Base-by-base conservation (phyloP, 1,139 yeast species). In the Kodamaea derodonti region DNA sequence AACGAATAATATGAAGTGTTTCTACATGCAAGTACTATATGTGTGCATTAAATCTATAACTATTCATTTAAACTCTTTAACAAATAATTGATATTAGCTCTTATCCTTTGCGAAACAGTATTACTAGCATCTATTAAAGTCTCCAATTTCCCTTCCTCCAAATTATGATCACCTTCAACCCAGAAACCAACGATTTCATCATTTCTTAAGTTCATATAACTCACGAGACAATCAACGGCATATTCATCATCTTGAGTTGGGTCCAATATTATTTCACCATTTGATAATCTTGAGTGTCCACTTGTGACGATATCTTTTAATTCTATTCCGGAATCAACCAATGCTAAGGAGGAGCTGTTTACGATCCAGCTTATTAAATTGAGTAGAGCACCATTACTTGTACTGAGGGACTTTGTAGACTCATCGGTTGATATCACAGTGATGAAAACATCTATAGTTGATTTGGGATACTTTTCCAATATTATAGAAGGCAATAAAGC, bases 301-400 rank as follows among this genome's bases (percentile, higher is more conserved):
- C 88, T 78, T 4, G 90, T 75, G 2, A 88, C 88, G 35, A 90
- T 62, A 53, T 88, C 95, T 38, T 75, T 66, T 17, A 87, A 58
- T 48, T 87, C 94, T 27, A 90, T 80, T 4, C 87, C 88, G 0
- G 96, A 82, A 56, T 90, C 94, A 1, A 84, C 80, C 41, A 90
- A 58, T 0, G 96, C 95, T 37, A 86, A 56, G 6, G 85, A 74
- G 2, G 84, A 69, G 34, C 84, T 75, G 45, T 81, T 81, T 11
- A 77, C 62, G 7, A 73, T 56, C 65, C 76, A 69, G 31, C 56
- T 58, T 27, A 62, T 54, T 34, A 70, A 56, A 41, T 72, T 65
- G 31, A 71, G 56, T 29, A 73, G 50, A 10, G 62, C 52, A 5
- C 61, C 47, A 37, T 60, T 57, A 18, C 64, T 49, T 5, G 65